Conservation (phyloP, 768 basidiomycete species). For the Mycena alexandri region DNA sequence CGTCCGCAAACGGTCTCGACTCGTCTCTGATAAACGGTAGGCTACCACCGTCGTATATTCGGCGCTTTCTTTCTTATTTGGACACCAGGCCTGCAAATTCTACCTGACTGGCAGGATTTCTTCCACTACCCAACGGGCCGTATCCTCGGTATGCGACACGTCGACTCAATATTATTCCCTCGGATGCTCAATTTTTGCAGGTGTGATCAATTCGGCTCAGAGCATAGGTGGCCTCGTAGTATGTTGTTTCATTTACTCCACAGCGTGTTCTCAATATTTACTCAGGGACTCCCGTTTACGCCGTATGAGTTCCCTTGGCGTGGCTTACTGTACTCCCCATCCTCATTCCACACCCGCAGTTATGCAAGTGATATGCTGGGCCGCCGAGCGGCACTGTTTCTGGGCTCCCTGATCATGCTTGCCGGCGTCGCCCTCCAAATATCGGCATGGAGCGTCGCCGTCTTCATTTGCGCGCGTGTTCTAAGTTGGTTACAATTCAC, state of each 20-base stretch:
- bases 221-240: slow-evolving; percentile 67
- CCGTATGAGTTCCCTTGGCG: slow-evolving; percentile 48
- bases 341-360: too few species aligned
- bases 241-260: slow-evolving; percentile 34
- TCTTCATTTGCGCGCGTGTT: slow-evolving; percentile 70
- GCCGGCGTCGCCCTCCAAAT: slow-evolving; percentile 72
- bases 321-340: too few species aligned
- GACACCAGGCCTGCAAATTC: slow-evolving; percentile 71
- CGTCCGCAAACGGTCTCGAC: slow-evolving; percentile 76
- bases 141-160: slow-evolving; percentile 55
- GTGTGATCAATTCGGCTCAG: slow-evolving; percentile 76
- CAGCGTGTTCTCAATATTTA: not conserved
- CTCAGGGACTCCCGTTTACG: slow-evolving; percentile 70
- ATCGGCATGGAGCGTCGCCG: slow-evolving; percentile 56
- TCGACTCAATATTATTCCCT: not conserved
- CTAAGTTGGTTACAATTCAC: slow-evolving; percentile 54
- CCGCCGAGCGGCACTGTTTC: slow-evolving; percentile 69
- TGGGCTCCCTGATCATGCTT: slow-evolving; percentile 74
- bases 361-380: slow-evolving; percentile 71
- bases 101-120: slow-evolving; percentile 72
- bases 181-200: slow-evolving; percentile 46
- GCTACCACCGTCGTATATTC: slow-evolving; percentile 1
- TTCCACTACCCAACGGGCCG: slow-evolving; percentile 67
- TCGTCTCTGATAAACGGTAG: slow-evolving; percentile 72
- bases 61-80: slow-evolving; percentile 33